Percentiles rank a stretch among this genome's conserved stretches.
Conservation (phyloP, 768 basidiomycete genomes). For the Lactifluus volemus region DNA sequence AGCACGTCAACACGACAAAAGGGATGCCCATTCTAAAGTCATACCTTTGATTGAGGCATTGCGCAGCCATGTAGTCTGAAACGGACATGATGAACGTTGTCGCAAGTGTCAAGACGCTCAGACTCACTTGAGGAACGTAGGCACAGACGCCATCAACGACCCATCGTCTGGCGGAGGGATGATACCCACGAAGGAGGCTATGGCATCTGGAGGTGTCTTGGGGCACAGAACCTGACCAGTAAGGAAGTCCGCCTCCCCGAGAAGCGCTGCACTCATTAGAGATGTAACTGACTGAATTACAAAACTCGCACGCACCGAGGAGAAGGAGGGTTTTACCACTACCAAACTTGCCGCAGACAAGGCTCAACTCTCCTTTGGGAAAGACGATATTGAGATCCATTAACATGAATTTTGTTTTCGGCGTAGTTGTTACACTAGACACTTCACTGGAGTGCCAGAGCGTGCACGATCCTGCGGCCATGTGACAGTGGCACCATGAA, state of each 20-base stretch:
- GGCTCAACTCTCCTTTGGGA: conserved; percentile 67
- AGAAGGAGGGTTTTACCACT: conserved; percentile 83
- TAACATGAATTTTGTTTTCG: conserved; percentile 69
- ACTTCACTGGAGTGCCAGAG: conserved; percentile 23
- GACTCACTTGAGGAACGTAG: conserved; percentile 69
- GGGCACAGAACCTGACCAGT: conserved; percentile 78
- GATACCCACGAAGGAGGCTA: conserved; percentile 49
- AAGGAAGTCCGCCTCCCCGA: conserved; percentile 83
- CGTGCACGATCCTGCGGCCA: conserved; percentile 75
- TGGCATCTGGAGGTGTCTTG: conserved; percentile 71
- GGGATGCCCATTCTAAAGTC: background rate
- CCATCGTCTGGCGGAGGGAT: conserved; percentile 50
- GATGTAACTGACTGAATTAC: background rate
- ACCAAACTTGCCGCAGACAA: conserved; percentile 85
- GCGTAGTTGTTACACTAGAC: conserved; percentile 58
- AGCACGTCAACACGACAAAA: conserved; percentile 1
- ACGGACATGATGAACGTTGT: conserved; percentile 5
- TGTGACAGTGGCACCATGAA: conserved; percentile 81
- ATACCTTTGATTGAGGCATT: conserved; percentile 59
- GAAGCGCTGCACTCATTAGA: conserved; percentile 41
- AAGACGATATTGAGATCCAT: conserved; percentile 73
- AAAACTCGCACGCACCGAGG: conserved; percentile 35
- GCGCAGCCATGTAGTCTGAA: conserved; percentile 51
- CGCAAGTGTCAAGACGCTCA: conserved; percentile 3
- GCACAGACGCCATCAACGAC: conserved; percentile 70